These are phyloP conservation scores for Microbotryum intermedium DNA, from an alignment of 1,284 basidiomycete genomes.

Conservation along the genomic window DNA sequence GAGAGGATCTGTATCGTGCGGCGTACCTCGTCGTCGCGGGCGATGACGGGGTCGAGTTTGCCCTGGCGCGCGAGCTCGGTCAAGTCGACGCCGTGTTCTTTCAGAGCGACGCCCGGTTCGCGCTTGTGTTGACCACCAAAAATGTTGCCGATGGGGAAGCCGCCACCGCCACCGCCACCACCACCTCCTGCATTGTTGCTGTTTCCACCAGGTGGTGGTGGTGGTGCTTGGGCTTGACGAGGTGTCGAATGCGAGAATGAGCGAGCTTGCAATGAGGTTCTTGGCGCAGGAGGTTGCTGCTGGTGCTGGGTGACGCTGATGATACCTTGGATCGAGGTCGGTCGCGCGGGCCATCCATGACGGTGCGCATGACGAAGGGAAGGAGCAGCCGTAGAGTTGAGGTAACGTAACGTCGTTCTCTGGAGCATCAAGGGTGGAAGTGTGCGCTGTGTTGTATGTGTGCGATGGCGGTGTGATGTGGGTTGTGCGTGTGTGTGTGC, in stretches of 20 bases:
- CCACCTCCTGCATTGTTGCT: neutral
- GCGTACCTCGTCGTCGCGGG: constrained; percentile 58
- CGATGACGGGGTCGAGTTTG: constrained; percentile 85
- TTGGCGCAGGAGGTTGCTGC: no score
- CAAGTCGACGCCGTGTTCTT: constrained; percentile 62
- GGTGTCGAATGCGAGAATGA: no score
- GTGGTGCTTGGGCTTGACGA: neutral
- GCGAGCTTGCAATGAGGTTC: no score
- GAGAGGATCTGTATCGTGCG: constrained; percentile 66
- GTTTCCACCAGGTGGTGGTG: neutral
- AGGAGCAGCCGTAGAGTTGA: no score
- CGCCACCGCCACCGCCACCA: constrained; percentile 22
- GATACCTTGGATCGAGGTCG: no score
- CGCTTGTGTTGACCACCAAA: constrained; percentile 31
- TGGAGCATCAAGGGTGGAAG: no score
- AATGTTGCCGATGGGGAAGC: constrained; percentile 35
- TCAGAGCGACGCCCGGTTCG: constrained; percentile 30
- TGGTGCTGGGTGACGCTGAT: no score
- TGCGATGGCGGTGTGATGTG: neutral
- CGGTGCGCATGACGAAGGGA: no score
- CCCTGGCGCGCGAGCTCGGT: constrained; percentile 73
- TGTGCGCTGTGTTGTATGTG: neutral
- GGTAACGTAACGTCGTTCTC: no score
- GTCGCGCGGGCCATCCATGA: no score
- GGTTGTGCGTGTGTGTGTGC: neutral